Base-by-base conservation (phyloP, 495 filamentous ascomycete genomes). In the Aspergillus panamensis region DNA sequence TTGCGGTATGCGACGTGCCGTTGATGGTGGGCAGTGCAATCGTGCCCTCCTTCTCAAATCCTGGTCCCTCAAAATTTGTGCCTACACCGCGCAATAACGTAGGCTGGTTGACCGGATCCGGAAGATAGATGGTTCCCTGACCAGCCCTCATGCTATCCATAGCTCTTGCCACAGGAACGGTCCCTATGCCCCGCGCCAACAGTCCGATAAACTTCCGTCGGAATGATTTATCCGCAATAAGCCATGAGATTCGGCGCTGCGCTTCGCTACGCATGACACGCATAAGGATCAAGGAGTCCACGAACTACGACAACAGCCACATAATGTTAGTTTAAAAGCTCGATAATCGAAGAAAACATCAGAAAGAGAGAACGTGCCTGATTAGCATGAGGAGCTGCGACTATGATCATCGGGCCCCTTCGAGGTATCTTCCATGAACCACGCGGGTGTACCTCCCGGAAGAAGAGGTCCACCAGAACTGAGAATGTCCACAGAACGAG, bases 351-450 rank as follows among this genome's bases (percentile, higher is more conserved):
- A 6, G 45, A 8, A 31, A 48, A 48, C 47, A 20, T 13, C 19
- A 6, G 19, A n/a, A 25, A 33, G n/a, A 4, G 12, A 17, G 43
- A 51, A 53, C 67, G 25, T 79, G 92, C 90, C 84, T 98, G 94
- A 70, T 98, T 98, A 47, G 94, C 95, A 80, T 98, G 94, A 59
- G 94, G 94, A 17, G 95, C 94, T n/a, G 92, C 93, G 59, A 98
- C 94, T 66, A 98, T 93, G 40, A 98, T 91, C 53, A 98, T 82
- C 0, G 94, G 92, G 2, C 91, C 94, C 60, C 82, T 81, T 58
- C 86, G 81, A 35, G 94, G 94, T 20, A 98, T 87, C 71, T 90
- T 90, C 90, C 94, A 98, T 48, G 90, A 86, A 55, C 91, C 90
- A 45, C 94, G 87, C 8, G 94, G 93, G 67, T 97, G 92, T 3